These are phyloP conservation scores for Apiotrichum montevideense DNA, from an alignment of 1,284 basidiomycete species.

Conservation along the genomic window DNA sequence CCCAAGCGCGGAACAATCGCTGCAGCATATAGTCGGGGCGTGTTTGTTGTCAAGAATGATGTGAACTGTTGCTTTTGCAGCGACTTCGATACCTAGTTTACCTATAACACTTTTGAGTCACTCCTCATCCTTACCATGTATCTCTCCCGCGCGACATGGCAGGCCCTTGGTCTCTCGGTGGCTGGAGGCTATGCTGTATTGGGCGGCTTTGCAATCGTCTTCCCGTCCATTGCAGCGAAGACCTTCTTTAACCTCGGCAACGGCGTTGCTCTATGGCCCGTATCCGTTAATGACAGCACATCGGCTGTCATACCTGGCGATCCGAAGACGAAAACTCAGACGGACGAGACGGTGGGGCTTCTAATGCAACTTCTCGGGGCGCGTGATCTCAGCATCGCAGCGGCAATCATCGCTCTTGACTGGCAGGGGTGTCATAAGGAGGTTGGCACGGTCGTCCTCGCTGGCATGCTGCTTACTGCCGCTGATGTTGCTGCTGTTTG, in stretches of 20 bases:
- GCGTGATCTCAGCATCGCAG: neutral
- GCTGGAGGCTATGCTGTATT: neutral
- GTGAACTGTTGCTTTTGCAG: too few relatives aligned
- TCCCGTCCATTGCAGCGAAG: neutral
- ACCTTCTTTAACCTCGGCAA: neutral
- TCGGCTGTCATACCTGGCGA: neutral
- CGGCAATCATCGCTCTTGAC: neutral
- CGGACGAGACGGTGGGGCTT: neutral
- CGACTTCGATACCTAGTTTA: too few relatives aligned
- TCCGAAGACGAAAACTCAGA: neutral
- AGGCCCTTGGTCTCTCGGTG: neutral
- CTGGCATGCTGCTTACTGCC: neutral
- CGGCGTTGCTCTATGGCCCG: neutral
- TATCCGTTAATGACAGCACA: neutral
- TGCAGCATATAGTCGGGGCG: too few relatives aligned
- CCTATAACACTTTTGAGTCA: too few relatives aligned
- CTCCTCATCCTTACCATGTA: neutral
- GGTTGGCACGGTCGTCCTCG: neutral
- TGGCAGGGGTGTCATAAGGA: neutral
- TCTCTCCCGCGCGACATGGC: neutral
- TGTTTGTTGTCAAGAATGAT: too few relatives aligned
- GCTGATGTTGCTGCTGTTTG: neutral
- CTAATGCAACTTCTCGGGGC: conserved; percentile 1
- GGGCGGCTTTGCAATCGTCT: neutral
- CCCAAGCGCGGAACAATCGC: too few relatives aligned